Percentiles rank a stretch among this genome's conserved stretches.
These are phyloP conservation scores for Dipodascus albidus DNA, from an alignment of 805 yeast species.

Conservation along the genomic window DNA sequence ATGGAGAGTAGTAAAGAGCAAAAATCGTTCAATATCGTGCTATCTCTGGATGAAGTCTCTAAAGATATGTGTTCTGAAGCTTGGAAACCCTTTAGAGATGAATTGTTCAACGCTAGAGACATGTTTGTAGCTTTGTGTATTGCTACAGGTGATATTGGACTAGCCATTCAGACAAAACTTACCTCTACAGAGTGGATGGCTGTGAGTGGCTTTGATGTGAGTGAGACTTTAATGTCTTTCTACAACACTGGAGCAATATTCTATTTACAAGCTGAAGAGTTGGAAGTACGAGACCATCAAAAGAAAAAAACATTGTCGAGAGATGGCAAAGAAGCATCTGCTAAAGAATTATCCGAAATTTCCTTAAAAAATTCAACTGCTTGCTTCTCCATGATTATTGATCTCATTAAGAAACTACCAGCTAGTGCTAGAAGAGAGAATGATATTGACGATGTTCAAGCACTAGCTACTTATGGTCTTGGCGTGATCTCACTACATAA, in stretches of 20 bases:
- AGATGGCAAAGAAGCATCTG: conserved; percentile 12
- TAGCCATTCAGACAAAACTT: conserved; percentile 50
- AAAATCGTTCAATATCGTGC: conserved; percentile 7
- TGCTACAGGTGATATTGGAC: conserved; percentile 52
- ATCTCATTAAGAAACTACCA: conserved; percentile 31
- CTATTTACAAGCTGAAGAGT: conserved; percentile 55
- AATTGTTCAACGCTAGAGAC: conserved; percentile 68
- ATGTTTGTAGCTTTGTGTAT: conserved; percentile 60
- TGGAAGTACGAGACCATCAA: conserved; percentile 37
- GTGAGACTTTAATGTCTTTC: conserved; percentile 48
- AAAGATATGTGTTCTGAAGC: conserved; percentile 10
- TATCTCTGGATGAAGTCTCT: conserved; percentile 9
- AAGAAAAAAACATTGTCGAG: conserved; percentile 3
- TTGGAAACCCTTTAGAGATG: conserved; percentile 54
- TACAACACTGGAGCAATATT: conserved; percentile 61
- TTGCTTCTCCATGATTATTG: conserved; percentile 35
- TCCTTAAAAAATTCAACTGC: conserved; percentile 21
- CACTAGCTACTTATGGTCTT: conserved; percentile 72
- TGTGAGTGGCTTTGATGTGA: conserved; percentile 55
- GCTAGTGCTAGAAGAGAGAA: conserved; percentile 27
- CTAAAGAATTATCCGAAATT: conserved; percentile 13
- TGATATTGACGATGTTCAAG: conserved; percentile 52
- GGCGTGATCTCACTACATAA: conserved; percentile 68
- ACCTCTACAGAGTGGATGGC: conserved; percentile 63
- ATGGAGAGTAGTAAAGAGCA: conserved; percentile 13